A percentile compares a stretch with the other conserved stretches of the same genome.
Conservation (phyloP, 805 yeast species). For the Sugiyamaella qingdaonensis region DNA sequence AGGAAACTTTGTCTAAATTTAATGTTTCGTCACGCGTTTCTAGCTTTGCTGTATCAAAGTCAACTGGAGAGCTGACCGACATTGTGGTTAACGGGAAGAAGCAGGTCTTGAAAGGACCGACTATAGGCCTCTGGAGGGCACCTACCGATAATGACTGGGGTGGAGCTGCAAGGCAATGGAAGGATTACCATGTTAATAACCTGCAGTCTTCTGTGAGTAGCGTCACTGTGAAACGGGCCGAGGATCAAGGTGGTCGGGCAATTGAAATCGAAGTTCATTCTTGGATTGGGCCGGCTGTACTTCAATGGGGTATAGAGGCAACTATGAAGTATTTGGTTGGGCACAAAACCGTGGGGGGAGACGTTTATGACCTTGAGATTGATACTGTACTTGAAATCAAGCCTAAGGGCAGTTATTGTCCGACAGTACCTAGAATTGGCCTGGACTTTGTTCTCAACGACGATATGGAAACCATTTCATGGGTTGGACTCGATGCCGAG, state of each 20-base stretch:
- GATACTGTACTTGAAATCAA: slow-evolving; percentile 10
- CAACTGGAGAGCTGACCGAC: slow-evolving; percentile 12
- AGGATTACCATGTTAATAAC: slow-evolving; percentile 26
- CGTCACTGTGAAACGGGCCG: slow-evolving; percentile 1
- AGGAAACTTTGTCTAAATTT: neutral
- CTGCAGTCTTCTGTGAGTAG: slow-evolving; percentile 17
- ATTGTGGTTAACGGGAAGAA: slow-evolving; percentile 12
- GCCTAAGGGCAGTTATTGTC: slow-evolving; percentile 23
- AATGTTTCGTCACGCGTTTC: neutral
- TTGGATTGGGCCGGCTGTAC: slow-evolving; percentile 26
- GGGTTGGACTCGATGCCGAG: slow-evolving; percentile 38
- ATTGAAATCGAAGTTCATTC: slow-evolving; percentile 16
- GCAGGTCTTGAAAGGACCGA: slow-evolving; percentile 3
- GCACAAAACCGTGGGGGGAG: neutral
- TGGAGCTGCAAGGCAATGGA: slow-evolving; percentile 30
- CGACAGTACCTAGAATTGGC: slow-evolving; percentile 35
- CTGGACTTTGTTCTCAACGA: slow-evolving; percentile 30
- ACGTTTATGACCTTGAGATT: slow-evolving; percentile 6
- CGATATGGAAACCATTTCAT: slow-evolving; percentile 21
- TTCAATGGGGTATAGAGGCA: slow-evolving; percentile 29
- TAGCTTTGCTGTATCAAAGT: slow-evolving; percentile 1
- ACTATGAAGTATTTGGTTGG: slow-evolving; percentile 11
- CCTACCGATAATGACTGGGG: slow-evolving; percentile 33
- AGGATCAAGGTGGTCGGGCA: slow-evolving; percentile 2
- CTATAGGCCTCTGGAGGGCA: slow-evolving; percentile 29